A percentile compares a stretch with the other conserved stretches of the same genome.
Evolutionary conservation across 257 asterid species (phyloP).

Genomic region (Primulina eburnea): DNA sequence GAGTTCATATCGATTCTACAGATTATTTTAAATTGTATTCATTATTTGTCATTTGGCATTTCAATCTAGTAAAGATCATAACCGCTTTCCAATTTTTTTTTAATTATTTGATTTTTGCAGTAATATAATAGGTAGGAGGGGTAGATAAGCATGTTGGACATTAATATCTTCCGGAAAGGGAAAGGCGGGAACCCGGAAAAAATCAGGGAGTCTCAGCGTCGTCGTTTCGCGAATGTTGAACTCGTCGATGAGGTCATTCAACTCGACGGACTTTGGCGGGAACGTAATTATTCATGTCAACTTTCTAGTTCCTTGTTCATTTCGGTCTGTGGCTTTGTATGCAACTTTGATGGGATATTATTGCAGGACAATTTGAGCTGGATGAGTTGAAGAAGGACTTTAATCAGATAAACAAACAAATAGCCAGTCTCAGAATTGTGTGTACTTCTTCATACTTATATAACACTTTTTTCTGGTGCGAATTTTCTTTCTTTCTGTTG

Average conservation of each 20-base stretch:
- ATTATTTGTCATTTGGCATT: not conserved
- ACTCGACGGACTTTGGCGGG: constrained; percentile 79
- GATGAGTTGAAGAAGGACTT: constrained; percentile 67
- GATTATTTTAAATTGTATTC: too few species aligned
- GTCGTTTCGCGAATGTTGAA: constrained; percentile 59
- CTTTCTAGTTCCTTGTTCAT: not conserved
- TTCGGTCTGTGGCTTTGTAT: not conserved
- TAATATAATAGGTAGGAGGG: constrained; percentile 1
- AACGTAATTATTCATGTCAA: constrained; percentile 41
- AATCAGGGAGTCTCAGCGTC: constrained; percentile 81
- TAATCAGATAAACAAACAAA: constrained; percentile 68
- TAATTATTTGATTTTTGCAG: constrained; percentile 16
- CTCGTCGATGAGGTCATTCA: constrained; percentile 78
- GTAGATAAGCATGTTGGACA: constrained; percentile 65
- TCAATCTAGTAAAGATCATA: not conserved
- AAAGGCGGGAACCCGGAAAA: constrained; percentile 82
- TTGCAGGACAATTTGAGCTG: constrained; percentile 81
- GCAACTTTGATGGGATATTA: constrained; percentile 21
- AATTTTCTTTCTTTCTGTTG: not conserved
- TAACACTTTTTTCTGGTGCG: not conserved
- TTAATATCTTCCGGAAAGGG: constrained; percentile 79
- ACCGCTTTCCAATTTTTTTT: not conserved
- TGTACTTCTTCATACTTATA: constrained; percentile 30
- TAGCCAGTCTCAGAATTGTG: constrained; percentile 73
- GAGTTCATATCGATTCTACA: not conserved